Evolutionary conservation across 345 rosid genomes (phyloP).

Genomic region (Aegle marmelos): DNA sequence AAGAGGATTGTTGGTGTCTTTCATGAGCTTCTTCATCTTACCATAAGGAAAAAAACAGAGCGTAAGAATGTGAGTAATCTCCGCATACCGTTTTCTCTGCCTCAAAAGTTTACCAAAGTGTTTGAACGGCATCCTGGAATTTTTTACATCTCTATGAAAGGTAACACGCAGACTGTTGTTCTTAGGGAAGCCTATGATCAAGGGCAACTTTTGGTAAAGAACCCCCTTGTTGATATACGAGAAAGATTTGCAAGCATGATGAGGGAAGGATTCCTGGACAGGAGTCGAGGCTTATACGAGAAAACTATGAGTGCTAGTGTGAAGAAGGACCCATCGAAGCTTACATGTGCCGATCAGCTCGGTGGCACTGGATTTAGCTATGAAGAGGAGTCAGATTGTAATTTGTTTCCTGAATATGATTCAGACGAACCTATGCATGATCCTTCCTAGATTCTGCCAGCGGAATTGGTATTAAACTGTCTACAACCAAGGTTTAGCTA

Average conservation of each 20-base stretch:
- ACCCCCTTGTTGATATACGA: constrained; percentile 54
- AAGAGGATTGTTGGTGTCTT: constrained; percentile 82
- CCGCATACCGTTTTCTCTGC: constrained; percentile 58
- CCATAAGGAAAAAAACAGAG: constrained; percentile 61
- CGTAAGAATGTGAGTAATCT: constrained; percentile 79
- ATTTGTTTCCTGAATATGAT: constrained; percentile 31
- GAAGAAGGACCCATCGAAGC: constrained; percentile 2
- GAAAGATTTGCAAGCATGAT: constrained; percentile 46
- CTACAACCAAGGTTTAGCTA: background rate
- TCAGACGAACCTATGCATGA: constrained; percentile 25
- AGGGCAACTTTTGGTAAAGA: constrained; percentile 44
- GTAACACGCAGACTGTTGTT: constrained; percentile 68
- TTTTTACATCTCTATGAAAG: constrained; percentile 65
- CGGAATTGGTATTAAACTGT: background rate
- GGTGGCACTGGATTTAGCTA: constrained; percentile 15
- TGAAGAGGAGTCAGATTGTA: constrained; percentile 28
- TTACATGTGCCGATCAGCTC: constrained; percentile 9
- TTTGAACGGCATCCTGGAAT: constrained; percentile 90
- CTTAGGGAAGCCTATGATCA: constrained; percentile 75
- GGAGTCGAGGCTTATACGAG: constrained; percentile 59
- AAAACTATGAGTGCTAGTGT: constrained; percentile 8
- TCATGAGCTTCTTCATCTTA: constrained; percentile 89
- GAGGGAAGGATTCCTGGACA: constrained; percentile 60
- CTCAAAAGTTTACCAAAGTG: constrained; percentile 83
- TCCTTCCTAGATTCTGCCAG: background rate